Percentiles rank a stretch among this genome's conserved stretches.
These are phyloP conservation scores for Inga laurina DNA, from an alignment of 306 rosid species.

Conservation along the genomic window DNA sequence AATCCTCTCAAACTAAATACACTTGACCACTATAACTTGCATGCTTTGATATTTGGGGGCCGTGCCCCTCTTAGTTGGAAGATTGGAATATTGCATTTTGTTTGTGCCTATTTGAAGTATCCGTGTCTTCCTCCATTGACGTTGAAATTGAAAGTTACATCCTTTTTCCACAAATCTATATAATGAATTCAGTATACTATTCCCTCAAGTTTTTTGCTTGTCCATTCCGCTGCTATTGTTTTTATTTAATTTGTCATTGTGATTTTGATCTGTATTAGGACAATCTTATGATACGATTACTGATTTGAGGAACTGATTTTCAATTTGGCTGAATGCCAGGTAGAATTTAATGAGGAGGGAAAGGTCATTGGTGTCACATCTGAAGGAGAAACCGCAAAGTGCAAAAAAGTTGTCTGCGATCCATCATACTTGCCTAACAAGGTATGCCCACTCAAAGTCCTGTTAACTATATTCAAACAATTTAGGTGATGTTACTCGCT, in stretches of 20 bases:
- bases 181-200: not conserved
- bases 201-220: not conserved
- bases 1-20: too few relatives aligned
- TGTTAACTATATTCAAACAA: slow-evolving; percentile 20
- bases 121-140: too few relatives aligned
- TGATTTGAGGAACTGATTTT: slow-evolving; percentile 19
- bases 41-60: too few relatives aligned
- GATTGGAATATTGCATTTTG: too few relatives aligned
- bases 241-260: slow-evolving; percentile 13
- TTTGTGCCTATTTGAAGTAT: too few relatives aligned
- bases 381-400: slow-evolving; percentile 96
- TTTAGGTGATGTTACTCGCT: slow-evolving; percentile 18
- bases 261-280: slow-evolving; percentile 20
- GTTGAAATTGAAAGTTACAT: too few relatives aligned
- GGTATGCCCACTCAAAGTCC: slow-evolving; percentile 46
- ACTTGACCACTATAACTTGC: too few relatives aligned
- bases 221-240: not conserved
- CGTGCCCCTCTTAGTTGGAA: too few relatives aligned
- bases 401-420: slow-evolving; percentile 95
- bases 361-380: slow-evolving; percentile 91
- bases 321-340: slow-evolving; percentile 58
- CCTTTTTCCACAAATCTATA: too few relatives aligned
- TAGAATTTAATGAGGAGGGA: slow-evolving; percentile 86
- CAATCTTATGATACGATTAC: not conserved
- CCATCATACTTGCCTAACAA: slow-evolving; percentile 91